These are phyloP conservation scores for Myriosclerotinia scirpicola DNA, from an alignment of 2,329 filamentous ascomycete species.

Conservation along the genomic window DNA sequence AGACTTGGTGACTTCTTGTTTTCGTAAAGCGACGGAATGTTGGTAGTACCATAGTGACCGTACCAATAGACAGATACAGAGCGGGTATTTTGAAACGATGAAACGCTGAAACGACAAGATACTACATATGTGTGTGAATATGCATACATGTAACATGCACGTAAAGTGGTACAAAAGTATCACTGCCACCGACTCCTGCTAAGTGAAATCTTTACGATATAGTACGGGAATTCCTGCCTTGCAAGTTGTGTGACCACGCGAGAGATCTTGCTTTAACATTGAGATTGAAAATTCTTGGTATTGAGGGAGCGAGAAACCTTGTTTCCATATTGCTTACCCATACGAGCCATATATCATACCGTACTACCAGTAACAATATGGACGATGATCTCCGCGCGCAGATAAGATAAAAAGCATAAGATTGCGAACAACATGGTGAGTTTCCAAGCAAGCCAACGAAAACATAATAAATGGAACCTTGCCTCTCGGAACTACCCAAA, in stretches of 20 bases:
- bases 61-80: background rate
- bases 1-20: background rate
- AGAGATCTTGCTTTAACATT: background rate
- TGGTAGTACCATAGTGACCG: background rate
- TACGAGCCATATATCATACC: background rate
- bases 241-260: background rate
- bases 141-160: background rate
- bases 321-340: background rate
- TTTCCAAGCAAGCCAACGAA: slow-evolving; percentile 10
- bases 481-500: too few relatives aligned
- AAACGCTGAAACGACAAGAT: slow-evolving; percentile 9
- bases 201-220: too few relatives aligned
- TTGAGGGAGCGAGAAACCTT: background rate
- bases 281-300: slow-evolving; percentile 3
- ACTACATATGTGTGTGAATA: slow-evolving; percentile 5
- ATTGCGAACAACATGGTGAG: slow-evolving; percentile 1
- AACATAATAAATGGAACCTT: too few relatives aligned
- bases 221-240: background rate
- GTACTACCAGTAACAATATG: background rate
- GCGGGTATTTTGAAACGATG: slow-evolving; percentile 1
- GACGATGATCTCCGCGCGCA: background rate
- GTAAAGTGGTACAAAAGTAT: background rate
- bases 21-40: background rate
- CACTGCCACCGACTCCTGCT: background rate
- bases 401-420: background rate